phyloP scores from a whole-genome alignment of 306 rosid species.

The Rosa lucieae region DNA sequence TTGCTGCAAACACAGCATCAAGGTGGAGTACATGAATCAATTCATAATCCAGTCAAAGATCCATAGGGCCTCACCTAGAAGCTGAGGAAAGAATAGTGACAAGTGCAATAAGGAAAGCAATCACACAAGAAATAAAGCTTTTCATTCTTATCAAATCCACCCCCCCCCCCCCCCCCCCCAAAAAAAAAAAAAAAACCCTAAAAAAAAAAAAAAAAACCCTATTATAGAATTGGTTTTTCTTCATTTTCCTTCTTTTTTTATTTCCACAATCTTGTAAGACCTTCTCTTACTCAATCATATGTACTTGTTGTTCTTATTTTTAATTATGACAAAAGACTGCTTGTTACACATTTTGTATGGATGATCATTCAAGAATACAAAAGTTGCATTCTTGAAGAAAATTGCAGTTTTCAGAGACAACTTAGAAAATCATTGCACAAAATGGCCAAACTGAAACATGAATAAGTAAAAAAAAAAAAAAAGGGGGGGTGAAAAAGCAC shows the following conservation, averaged over 20 bases:
- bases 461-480: background rate
- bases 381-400: background rate
- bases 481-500: constrained; percentile 15
- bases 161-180: too few species aligned
- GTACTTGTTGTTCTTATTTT: background rate
- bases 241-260: too few species aligned
- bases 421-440: background rate
- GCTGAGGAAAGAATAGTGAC: background rate
- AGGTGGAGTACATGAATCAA: background rate
- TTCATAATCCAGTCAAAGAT: background rate
- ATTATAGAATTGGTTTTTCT: background rate
- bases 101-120: background rate
- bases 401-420: background rate
- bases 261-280: background rate
- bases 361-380: background rate
- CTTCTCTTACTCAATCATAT: background rate
- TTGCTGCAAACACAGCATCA: background rate
- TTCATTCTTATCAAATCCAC: background rate
- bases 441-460: background rate
- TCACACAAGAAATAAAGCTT: background rate
- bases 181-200: too few species aligned
- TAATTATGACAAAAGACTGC: background rate
- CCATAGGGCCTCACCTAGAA: background rate
- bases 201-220: too few species aligned
- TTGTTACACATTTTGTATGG: background rate